Conservation (phyloP, 2,329 filamentous ascomycete genomes). For the Annulohypoxylon truncatum region DNA sequence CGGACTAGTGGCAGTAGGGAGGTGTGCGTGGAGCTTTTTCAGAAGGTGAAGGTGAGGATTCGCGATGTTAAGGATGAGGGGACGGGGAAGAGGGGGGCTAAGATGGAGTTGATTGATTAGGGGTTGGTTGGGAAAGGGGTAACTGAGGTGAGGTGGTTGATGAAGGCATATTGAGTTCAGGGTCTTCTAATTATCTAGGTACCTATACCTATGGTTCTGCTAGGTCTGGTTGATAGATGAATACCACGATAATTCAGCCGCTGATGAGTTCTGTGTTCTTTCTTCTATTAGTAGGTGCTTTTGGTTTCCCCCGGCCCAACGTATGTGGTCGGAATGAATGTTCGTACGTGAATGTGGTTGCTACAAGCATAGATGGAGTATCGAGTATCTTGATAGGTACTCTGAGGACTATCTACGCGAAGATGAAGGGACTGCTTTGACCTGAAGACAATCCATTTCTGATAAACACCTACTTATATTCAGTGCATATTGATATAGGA, state of each 20-base stretch:
- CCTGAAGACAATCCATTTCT: background rate
- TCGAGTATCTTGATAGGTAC: background rate
- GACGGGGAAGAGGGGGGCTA: conserved; percentile 94
- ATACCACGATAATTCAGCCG: background rate
- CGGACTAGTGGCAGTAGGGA: conserved; percentile 66
- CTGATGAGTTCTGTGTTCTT: background rate
- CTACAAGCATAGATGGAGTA: background rate
- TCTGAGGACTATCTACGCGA: background rate
- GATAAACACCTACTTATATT: no score
- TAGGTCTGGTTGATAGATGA: background rate
- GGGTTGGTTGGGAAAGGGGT: background rate
- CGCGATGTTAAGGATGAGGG: conserved; percentile 93
- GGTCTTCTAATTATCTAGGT: no score
- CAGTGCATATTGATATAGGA: no score
- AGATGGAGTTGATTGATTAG: conserved; percentile 71
- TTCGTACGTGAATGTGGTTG: background rate
- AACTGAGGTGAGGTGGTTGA: background rate
- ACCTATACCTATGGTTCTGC: no score
- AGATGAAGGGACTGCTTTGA: background rate
- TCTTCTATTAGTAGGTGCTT: no score
- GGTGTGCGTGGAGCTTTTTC: conserved; percentile 82
- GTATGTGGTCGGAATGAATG: background rate
- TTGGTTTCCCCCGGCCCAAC: background rate
- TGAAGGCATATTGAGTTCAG: background rate
- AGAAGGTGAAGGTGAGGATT: conserved; percentile 89